phyloP scores from a whole-genome alignment of 768 basidiomycete genomes.

The Leccinum uliginosum region DNA sequence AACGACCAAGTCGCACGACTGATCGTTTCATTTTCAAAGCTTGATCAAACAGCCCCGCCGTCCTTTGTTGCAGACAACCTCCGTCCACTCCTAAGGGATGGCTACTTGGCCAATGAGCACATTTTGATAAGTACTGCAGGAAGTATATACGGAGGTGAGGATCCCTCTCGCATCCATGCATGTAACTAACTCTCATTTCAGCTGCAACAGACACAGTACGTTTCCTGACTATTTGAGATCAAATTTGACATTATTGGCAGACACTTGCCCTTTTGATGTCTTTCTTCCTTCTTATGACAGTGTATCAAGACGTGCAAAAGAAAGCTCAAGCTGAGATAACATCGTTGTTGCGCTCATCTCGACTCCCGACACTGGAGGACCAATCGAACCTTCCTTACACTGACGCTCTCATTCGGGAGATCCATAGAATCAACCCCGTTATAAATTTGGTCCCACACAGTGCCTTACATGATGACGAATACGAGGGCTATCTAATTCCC shows the following conservation, averaged over 20 bases:
- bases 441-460: slow-evolving; percentile 18
- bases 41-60: slow-evolving; percentile 2
- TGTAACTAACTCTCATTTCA: background rate
- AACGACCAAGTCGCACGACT: background rate
- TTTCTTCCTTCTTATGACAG: slow-evolving; percentile 15
- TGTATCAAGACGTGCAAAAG: slow-evolving; percentile 20
- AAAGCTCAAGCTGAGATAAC: slow-evolving; percentile 25
- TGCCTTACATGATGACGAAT: slow-evolving; percentile 6
- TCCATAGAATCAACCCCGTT: slow-evolving; percentile 15
- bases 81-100: background rate
- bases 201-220: slow-evolving; percentile 11
- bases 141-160: slow-evolving; percentile 7
- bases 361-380: slow-evolving; percentile 25
- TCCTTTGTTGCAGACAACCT: slow-evolving; percentile 7
- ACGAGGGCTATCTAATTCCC: slow-evolving; percentile 10
- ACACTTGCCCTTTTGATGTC: slow-evolving; percentile 6
- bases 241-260: background rate
- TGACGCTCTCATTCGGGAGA: slow-evolving; percentile 22
- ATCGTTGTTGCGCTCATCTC: slow-evolving; percentile 15
- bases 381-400: slow-evolving; percentile 24
- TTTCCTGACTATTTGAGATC: background rate
- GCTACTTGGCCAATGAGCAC: background rate
- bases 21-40: background rate
- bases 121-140: slow-evolving; percentile 5
- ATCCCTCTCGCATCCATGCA: too few relatives aligned